Evolutionary conservation across 2,329 filamentous ascomycete genomes (phyloP).

Genomic region (Verticillium isaacii): DNA sequence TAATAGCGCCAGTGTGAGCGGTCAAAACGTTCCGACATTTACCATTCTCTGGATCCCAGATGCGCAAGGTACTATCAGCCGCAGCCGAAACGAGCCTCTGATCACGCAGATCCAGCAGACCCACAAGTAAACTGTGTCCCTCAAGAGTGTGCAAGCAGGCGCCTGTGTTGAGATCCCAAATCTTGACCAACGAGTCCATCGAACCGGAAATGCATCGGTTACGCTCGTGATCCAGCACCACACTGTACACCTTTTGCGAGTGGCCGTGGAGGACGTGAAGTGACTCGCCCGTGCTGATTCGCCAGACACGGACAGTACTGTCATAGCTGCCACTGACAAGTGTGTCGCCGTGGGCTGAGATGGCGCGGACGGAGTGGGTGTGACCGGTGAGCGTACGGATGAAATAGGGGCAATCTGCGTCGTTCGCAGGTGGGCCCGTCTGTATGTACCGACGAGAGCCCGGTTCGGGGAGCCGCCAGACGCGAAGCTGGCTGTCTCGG

Average conservation of each 20-base stretch:
- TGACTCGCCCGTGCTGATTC: conserved; percentile 89
- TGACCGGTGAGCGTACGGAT: conserved; percentile 83
- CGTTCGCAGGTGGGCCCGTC: conserved; percentile 66
- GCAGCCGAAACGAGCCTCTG: conserved; percentile 91
- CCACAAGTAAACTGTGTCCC: conserved; percentile 88
- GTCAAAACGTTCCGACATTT: conserved; percentile 85
- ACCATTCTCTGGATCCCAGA: conserved; percentile 94
- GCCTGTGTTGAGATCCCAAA: conserved; percentile 90
- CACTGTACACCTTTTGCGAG: conserved; percentile 91
- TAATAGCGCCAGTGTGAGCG: conserved; percentile 95
- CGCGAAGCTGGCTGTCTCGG: conserved; percentile 85
- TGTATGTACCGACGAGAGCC: conserved; percentile 76
- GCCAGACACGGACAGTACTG: conserved; percentile 92
- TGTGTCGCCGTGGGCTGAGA: conserved; percentile 90
- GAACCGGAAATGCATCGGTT: conserved; percentile 96
- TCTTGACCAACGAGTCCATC: conserved; percentile 97
- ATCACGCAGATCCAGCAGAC: conserved; percentile 82
- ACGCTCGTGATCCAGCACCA: conserved; percentile 85
- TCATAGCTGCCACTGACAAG: conserved; percentile 98
- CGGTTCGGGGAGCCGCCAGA: conserved; percentile 87
- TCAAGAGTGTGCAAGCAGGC: conserved; percentile 83
- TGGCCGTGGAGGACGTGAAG: conserved; percentile 83
- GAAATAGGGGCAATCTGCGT: conserved; percentile 88
- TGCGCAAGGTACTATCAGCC: conserved; percentile 88
- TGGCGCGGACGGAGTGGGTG: conserved; percentile 89